These are phyloP conservation scores for Lactarius akahatsu DNA, from an alignment of 768 basidiomycete genomes.

Conservation along the genomic window DNA sequence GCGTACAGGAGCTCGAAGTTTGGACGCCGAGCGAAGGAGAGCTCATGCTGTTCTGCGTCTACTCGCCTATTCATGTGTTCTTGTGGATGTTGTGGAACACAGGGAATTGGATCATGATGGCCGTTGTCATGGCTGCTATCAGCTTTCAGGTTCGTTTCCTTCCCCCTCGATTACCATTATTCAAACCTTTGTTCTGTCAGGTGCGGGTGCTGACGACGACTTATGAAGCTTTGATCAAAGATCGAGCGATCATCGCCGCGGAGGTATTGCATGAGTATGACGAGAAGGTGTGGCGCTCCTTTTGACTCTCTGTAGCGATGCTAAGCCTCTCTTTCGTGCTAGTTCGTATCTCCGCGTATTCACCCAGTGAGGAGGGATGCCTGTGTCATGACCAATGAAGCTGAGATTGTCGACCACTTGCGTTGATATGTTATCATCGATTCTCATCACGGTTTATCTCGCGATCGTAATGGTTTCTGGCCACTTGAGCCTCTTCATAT, in stretches of 20 bases:
- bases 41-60: slow-evolving; percentile 65
- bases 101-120: slow-evolving; percentile 75
- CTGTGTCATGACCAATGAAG: slow-evolving; percentile 82
- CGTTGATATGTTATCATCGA: slow-evolving; percentile 12
- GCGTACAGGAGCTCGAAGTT: slow-evolving; percentile 74
- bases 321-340: background rate
- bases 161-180: background rate
- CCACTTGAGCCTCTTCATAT: background rate
- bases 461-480: background rate
- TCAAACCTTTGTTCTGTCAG: slow-evolving; percentile 36
- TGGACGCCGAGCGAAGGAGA: slow-evolving; percentile 79
- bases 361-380: slow-evolving; percentile 75
- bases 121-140: slow-evolving; percentile 64
- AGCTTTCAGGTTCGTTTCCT: slow-evolving; percentile 56
- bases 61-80: slow-evolving; percentile 74
- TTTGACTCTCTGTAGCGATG: background rate
- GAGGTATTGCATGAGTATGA: slow-evolving; percentile 88
- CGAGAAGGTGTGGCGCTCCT: slow-evolving; percentile 52
- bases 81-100: slow-evolving; percentile 70
- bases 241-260: slow-evolving; percentile 68
- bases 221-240: slow-evolving; percentile 68
- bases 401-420: slow-evolving; percentile 68
- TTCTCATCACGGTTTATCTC: background rate
- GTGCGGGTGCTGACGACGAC: slow-evolving; percentile 49
- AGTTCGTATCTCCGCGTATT: slow-evolving; percentile 85